phyloP scores from a whole-genome alignment of 148 eudicot genomes.

The Silene uniflora region DNA sequence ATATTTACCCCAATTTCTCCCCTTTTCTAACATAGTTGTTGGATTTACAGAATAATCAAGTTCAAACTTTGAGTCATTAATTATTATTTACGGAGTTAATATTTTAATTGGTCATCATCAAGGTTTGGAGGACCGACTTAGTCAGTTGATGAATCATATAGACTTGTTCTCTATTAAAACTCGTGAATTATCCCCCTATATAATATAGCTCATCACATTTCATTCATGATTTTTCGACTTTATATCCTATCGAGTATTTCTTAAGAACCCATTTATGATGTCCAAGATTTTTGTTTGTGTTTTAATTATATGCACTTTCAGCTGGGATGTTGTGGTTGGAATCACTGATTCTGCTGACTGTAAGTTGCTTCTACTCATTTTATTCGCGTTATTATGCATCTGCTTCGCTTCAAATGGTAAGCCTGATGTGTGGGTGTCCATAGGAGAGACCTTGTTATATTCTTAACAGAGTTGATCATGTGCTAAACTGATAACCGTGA shows the following conservation, averaged over 20 bases:
- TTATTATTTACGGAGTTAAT: too few relatives aligned
- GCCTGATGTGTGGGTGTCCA: too few relatives aligned
- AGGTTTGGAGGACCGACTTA: not conserved
- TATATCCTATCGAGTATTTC: not conserved
- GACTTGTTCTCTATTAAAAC: not conserved
- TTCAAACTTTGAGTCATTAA: not conserved
- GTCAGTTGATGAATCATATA: not conserved
- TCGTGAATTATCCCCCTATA: too few relatives aligned
- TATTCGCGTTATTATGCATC: too few relatives aligned
- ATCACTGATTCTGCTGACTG: slow-evolving; percentile 28
- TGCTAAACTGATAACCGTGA: too few relatives aligned
- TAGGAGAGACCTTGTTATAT: too few relatives aligned
- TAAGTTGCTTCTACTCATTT: slow-evolving; percentile 18
- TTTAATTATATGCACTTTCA: slow-evolving; percentile 12
- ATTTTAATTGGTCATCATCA: not conserved
- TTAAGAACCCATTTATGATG: slow-evolving; percentile 9
- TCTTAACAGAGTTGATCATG: too few relatives aligned
- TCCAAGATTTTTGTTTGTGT: slow-evolving; percentile 17
- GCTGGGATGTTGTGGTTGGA: slow-evolving; percentile 18
- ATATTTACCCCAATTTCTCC: not conserved
- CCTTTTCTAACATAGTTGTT: slow-evolving; percentile 11
- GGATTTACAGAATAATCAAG: not conserved
- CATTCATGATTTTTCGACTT: not conserved
- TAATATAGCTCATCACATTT: too few relatives aligned
- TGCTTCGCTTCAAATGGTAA: not conserved